A percentile compares a stretch with the other conserved stretches of the same genome.
phyloP scores from a whole-genome alignment of 2,329 filamentous ascomycete genomes.

The Lecanosticta acicola region DNA sequence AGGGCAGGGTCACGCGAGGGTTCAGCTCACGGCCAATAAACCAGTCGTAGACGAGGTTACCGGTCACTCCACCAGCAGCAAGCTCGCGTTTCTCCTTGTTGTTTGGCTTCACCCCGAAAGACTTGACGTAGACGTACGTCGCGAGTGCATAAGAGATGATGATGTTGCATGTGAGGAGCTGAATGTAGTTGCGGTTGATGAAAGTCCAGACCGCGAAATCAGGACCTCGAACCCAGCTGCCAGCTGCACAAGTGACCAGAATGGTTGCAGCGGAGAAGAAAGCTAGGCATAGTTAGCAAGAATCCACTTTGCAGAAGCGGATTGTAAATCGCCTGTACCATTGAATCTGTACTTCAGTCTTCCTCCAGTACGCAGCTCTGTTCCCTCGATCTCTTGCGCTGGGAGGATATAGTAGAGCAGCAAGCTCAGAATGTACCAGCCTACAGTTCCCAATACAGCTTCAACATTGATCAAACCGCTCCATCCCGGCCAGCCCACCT shows the following conservation, averaged over 20 bases:
- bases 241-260: conserved; percentile 63
- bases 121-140: conserved; percentile 72
- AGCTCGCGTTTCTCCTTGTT: conserved; percentile 70
- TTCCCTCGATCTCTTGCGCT: conserved; percentile 65
- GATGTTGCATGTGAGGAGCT: conserved; percentile 77
- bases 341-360: conserved; percentile 74
- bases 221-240: conserved; percentile 70
- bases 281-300: conserved; percentile 45
- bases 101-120: conserved; percentile 73
- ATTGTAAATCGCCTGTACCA: conserved; percentile 32
- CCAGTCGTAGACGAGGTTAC: conserved; percentile 89
- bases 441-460: conserved; percentile 63
- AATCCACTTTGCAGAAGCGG: neutral
- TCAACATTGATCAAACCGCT: conserved; percentile 64
- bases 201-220: conserved; percentile 87
- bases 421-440: conserved; percentile 72
- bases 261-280: conserved; percentile 70
- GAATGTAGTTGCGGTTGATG: conserved; percentile 84
- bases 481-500: conserved; percentile 79
- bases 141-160: conserved; percentile 68
- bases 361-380: conserved; percentile 63
- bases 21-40: conserved; percentile 96
- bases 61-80: conserved; percentile 72
- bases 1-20: conserved; percentile 70
- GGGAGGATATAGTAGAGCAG: conserved; percentile 72